Percentiles rank a stretch among this genome's conserved stretches.
Evolutionary conservation across 108 stramenopile species (phyloP).

Genomic region (Nitzschia inconspicua): DNA sequence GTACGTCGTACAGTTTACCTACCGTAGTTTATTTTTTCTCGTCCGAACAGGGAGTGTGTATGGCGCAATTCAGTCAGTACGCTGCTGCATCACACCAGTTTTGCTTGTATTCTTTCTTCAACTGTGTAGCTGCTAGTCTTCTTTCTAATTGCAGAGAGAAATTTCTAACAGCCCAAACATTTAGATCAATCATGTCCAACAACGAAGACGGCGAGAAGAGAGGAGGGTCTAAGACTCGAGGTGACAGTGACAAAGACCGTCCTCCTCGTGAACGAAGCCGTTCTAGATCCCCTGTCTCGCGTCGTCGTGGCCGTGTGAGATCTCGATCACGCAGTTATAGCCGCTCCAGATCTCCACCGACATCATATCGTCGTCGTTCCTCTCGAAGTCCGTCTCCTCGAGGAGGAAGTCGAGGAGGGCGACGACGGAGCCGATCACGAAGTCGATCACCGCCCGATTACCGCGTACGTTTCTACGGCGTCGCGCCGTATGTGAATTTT

Average conservation of each 20-base stretch:
- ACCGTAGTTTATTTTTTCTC: too few species aligned
- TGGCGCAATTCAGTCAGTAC: too few species aligned
- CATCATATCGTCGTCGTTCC: constrained; percentile 1
- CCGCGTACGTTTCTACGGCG: constrained; percentile 2
- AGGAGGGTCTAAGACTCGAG: too few species aligned
- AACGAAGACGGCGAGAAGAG: constrained; percentile 1
- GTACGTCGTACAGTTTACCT: too few species aligned
- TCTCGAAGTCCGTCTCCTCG: constrained; percentile 14
- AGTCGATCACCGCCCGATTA: constrained; percentile 35
- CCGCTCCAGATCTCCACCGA: constrained; percentile 20
- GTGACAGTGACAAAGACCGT: constrained; percentile 1
- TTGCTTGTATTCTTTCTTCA: too few species aligned
- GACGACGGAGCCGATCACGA: constrained; percentile 33
- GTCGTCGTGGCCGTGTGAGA: constrained; percentile 7
- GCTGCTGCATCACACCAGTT: too few species aligned
- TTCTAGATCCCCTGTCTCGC: constrained; percentile 25
- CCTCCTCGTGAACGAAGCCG: constrained; percentile 18
- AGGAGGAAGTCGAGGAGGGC: constrained; percentile 20
- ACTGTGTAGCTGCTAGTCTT: too few species aligned
- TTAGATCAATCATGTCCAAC: too few species aligned
- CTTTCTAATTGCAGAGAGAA: too few species aligned
- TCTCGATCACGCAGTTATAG: constrained; percentile 21
- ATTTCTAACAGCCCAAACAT: too few species aligned
- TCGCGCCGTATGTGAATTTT: not conserved
- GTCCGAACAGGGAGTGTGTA: too few species aligned